These are phyloP conservation scores for Nicotiana otophora DNA, from an alignment of 257 asterid species.

Conservation along the genomic window DNA sequence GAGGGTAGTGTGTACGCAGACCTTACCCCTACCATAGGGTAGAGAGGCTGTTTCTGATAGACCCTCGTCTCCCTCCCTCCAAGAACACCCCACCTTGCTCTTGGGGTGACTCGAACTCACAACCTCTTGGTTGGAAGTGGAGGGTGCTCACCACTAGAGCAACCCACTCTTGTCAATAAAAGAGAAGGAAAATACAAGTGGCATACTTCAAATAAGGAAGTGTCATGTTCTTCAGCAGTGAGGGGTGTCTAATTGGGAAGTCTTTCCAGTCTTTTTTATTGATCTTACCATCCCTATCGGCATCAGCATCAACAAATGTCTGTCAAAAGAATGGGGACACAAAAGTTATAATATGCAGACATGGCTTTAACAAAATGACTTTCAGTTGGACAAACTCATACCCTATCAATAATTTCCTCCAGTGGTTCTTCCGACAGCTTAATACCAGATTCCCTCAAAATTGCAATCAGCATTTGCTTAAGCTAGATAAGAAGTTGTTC, in stretches of 20 bases:
- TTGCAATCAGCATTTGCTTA: conserved; percentile 65
- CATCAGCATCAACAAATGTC: conserved; percentile 15
- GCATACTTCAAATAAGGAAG: conserved; percentile 9
- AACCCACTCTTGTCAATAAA: too few species aligned
- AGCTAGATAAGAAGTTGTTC: conserved; percentile 31
- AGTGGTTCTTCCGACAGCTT: conserved; percentile 47
- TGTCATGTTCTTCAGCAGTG: conserved; percentile 13
- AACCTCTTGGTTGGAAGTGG: too few species aligned
- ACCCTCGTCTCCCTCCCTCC: too few species aligned
- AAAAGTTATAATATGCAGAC: background rate
- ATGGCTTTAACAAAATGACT: background rate
- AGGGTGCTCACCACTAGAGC: too few species aligned
- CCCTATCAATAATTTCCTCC: conserved; percentile 66
- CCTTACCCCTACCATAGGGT: too few species aligned
- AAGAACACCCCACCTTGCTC: too few species aligned
- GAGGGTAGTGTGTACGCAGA: too few species aligned
- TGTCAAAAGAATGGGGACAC: background rate
- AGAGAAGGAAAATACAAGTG: background rate
- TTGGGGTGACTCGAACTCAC: too few species aligned
- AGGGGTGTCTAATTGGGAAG: background rate
- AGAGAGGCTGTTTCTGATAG: too few species aligned
- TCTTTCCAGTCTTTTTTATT: conserved; percentile 8
- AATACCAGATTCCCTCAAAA: conserved; percentile 49
- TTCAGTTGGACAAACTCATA: background rate
- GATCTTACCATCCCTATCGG: conserved; percentile 14